Base-by-base conservation (phyloP, 78 protist genomes). In the Trichosphaerium sp. region DNA sequence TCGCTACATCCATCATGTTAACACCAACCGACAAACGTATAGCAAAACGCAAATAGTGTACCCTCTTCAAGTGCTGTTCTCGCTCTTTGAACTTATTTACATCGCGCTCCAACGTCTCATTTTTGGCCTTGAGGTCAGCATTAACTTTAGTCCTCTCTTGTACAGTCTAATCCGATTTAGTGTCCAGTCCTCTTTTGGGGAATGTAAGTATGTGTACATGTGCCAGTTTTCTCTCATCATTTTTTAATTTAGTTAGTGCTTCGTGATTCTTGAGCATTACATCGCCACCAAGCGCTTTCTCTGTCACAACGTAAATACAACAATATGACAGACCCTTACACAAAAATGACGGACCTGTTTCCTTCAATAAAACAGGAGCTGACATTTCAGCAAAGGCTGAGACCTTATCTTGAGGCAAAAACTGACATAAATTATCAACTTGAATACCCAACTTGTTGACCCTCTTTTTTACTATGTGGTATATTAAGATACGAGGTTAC, bases 371-470 rank as follows among this genome's bases (percentile, higher is more conserved):
- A 23, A 84, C 91, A 14, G 42, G 47, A 14, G 90, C 78, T n/a
- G 71, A 29, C 65, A 78, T 43, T 10, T 37, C 2, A 1, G 92
- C 80, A n/a, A 90, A 90, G 29, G 64, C 42, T 44, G 68, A 67
- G 8, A 90, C 94, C 55, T 73, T 79, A 39, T 87, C 92, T 68
- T 90, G 94, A 15, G 94, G 94, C n/a, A 90, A 54, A 70, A 88
- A 90, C 57, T 90, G 94, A 75, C 86, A 74, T 38, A 74, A 68
- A 65, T 87, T 90, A 68, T 87, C 90, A 1, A 90, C 25, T 42
- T 86, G 85, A 29, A 90, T 82, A 54, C 41, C 34, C n/a, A 67
- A 51, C 15, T 42, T 7, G n/a, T 21, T 40, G 12, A 84, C 15
- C 4, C 3, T 28, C 2, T 4, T 35, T 23, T 61, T 35, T 40